Conservation (phyloP, 1,139 yeast genomes). For the Lodderomyces pseudojiufengensis region DNA sequence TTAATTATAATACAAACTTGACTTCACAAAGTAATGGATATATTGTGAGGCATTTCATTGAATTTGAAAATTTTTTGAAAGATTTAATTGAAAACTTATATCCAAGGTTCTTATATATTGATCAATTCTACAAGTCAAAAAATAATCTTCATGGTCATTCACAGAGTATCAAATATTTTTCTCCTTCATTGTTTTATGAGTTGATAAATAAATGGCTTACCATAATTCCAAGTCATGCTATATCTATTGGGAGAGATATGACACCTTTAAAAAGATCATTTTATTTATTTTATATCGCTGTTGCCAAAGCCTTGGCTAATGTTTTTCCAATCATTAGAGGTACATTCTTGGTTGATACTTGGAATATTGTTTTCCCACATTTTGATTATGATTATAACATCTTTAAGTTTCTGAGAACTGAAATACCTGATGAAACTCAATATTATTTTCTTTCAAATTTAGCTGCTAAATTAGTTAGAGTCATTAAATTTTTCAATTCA, state of each 20-base stretch:
- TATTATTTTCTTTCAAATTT: slow-evolving; percentile 17
- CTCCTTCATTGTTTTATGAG: slow-evolving; percentile 12
- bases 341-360: slow-evolving; percentile 33
- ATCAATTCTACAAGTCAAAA: slow-evolving; percentile 19
- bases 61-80: slow-evolving; percentile 29
- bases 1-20: slow-evolving; percentile 15
- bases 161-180: slow-evolving; percentile 16
- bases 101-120: slow-evolving; percentile 26
- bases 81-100: slow-evolving; percentile 24
- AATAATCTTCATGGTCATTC: slow-evolving; percentile 7
- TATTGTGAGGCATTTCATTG: slow-evolving; percentile 17
- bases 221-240: slow-evolving; percentile 32
- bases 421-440: slow-evolving; percentile 17
- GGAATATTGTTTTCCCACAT: slow-evolving; percentile 29
- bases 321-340: slow-evolving; percentile 35
- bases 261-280: slow-evolving; percentile 32
- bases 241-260: slow-evolving; percentile 26
- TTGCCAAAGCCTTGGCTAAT: slow-evolving; percentile 33
- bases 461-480: slow-evolving; percentile 21
- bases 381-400: slow-evolving; percentile 26
- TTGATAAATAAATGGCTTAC: slow-evolving; percentile 28
- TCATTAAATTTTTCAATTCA: slow-evolving; percentile 28
- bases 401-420: slow-evolving; percentile 19
- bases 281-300: slow-evolving; percentile 32
- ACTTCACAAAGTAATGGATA: slow-evolving; percentile 14